Conservation (phyloP, 148 eudicot species). For the Polygonum aviculare region DNA sequence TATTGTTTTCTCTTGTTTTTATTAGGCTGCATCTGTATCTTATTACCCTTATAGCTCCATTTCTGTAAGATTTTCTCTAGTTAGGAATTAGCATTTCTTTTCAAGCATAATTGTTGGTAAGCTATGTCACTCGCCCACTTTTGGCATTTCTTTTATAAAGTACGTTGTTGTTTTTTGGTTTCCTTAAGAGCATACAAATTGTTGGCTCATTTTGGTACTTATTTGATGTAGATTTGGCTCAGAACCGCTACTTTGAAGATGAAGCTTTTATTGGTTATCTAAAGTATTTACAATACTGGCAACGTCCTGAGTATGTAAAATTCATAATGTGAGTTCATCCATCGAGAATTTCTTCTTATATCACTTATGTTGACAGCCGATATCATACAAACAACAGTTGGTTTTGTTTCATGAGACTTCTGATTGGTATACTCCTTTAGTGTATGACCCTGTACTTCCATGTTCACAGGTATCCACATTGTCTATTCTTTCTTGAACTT, state of each 20-base stretch:
- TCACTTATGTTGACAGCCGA: slow-evolving; percentile 4
- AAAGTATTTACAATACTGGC: slow-evolving; percentile 97
- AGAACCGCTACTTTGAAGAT: slow-evolving; percentile 92
- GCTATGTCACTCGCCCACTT: background rate
- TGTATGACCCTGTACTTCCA: background rate
- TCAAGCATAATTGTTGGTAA: background rate
- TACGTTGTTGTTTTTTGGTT: background rate
- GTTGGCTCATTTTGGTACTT: slow-evolving; percentile 3
- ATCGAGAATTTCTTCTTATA: background rate
- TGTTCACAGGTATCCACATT: slow-evolving; percentile 77
- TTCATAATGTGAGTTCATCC: slow-evolving; percentile 60
- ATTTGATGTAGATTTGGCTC: slow-evolving; percentile 73
- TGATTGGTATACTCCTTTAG: background rate
- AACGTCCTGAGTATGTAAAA: slow-evolving; percentile 84
- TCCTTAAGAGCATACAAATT: background rate
- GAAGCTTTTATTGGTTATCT: slow-evolving; percentile 93
- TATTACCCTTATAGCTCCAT: too few species aligned
- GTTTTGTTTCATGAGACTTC: background rate
- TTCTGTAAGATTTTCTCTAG: background rate
- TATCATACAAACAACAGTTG: background rate
- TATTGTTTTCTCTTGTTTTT: background rate
- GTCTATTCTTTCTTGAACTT: slow-evolving; percentile 88
- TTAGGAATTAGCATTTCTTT: background rate
- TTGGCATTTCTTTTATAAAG: background rate
- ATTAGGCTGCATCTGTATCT: background rate